phyloP scores from a whole-genome alignment of 805 yeast genomes.

The Saccharomyces kudriavzevii region DNA sequence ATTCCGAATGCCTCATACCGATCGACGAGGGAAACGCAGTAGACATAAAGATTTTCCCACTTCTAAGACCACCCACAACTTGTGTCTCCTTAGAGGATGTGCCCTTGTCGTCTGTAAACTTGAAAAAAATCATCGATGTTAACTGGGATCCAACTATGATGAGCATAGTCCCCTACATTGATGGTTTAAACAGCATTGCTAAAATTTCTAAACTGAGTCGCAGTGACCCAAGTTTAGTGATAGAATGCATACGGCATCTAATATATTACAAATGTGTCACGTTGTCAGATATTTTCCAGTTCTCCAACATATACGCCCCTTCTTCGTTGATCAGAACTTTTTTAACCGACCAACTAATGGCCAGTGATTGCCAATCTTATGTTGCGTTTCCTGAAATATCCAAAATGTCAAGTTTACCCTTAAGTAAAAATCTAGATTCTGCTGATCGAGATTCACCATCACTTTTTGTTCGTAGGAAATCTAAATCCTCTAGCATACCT shows the following conservation, averaged over 20 bases:
- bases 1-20: conserved; percentile 92
- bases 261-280: conserved; percentile 83
- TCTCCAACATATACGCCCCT: conserved; percentile 80
- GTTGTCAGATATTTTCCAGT: conserved; percentile 81
- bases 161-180: conserved; percentile 73
- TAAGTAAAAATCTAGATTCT: conserved; percentile 12
- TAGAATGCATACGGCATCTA: conserved; percentile 83
- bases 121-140: conserved; percentile 67
- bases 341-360: conserved; percentile 54
- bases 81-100: conserved; percentile 74
- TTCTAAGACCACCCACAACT: conserved; percentile 75
- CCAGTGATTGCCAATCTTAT: conserved; percentile 79
- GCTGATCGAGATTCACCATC: conserved; percentile 7
- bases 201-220: conserved; percentile 71
- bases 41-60: conserved; percentile 88
- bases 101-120: conserved; percentile 79
- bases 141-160: conserved; percentile 98
- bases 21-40: conserved; percentile 83
- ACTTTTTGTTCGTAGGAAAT: not conserved
- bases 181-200: conserved; percentile 79
- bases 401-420: conserved; percentile 26
- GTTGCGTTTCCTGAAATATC: conserved; percentile 42
- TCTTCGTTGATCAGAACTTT: conserved; percentile 69
- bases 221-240: conserved; percentile 69
- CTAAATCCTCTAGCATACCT: not conserved